Evolutionary conservation across 2,329 filamentous ascomycete species (phyloP).

Genomic region (Talaromyces sp.): DNA sequence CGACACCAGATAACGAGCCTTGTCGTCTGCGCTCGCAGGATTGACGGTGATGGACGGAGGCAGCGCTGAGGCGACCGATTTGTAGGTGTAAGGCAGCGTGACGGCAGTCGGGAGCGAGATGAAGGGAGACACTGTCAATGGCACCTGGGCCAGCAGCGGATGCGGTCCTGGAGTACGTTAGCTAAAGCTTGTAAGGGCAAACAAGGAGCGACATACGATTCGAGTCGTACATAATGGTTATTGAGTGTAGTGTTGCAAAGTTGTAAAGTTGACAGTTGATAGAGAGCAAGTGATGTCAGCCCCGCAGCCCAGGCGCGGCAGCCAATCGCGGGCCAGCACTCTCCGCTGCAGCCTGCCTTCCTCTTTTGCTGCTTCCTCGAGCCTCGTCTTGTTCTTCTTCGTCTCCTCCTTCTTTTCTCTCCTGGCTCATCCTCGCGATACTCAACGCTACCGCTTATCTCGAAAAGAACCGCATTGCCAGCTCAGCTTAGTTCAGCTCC

Average conservation of each 20-base stretch:
- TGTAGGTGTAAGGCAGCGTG: slow-evolving; percentile 93
- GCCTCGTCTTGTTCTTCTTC: background rate
- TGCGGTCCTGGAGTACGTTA: slow-evolving; percentile 59
- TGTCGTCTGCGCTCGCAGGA: slow-evolving; percentile 33
- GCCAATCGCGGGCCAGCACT: background rate
- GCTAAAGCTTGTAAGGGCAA: background rate
- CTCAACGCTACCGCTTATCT: background rate
- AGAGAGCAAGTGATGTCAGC: background rate
- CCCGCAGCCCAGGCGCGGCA: background rate
- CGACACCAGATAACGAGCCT: slow-evolving; percentile 71
- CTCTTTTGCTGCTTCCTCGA: background rate
- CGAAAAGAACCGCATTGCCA: background rate
- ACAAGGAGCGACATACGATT: slow-evolving; percentile 29
- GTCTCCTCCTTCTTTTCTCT: background rate
- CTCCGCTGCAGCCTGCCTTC: background rate
- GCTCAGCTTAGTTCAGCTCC: background rate
- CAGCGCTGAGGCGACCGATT: slow-evolving; percentile 77
- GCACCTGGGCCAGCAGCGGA: slow-evolving; percentile 84
- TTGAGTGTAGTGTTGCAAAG: background rate
- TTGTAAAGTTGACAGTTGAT: background rate
- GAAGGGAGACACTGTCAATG: slow-evolving; percentile 90
- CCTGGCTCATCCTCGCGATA: background rate
- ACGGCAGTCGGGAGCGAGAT: slow-evolving; percentile 83
- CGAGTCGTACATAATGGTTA: slow-evolving; percentile 38
- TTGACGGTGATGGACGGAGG: slow-evolving; percentile 64